A percentile compares a stretch with the other conserved stretches of the same genome.
Conservation (phyloP, 257 asterid species). For the Przewalskia tangutica region DNA sequence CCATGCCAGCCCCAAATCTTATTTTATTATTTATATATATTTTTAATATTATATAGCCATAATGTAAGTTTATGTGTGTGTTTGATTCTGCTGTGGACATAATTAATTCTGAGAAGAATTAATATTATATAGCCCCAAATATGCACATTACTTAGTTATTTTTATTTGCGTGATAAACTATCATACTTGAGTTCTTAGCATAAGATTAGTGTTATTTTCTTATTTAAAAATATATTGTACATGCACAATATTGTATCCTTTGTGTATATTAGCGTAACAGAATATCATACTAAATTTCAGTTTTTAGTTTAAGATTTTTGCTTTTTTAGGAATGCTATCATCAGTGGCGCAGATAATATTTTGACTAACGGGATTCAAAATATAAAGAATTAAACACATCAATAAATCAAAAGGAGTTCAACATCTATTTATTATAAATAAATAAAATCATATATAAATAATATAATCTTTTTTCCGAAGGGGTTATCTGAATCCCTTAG, state of each 20-base stretch:
- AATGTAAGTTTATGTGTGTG: not conserved
- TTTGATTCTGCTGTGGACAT: no score
- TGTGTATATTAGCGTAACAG: not conserved
- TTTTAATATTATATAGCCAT: not conserved
- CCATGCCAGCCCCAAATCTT: constrained; percentile 7
- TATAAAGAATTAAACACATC: no score
- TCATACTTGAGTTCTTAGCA: not conserved
- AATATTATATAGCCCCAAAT: no score
- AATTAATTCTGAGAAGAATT: no score
- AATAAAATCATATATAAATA: no score
- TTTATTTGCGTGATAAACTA: not conserved
- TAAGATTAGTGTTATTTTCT: not conserved
- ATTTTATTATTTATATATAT: not conserved
- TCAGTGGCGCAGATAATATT: no score
- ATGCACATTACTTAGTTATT: not conserved
- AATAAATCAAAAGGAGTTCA: no score
- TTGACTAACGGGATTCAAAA: no score
- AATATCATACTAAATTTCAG: not conserved
- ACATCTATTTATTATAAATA: no score
- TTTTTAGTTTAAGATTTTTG: not conserved
- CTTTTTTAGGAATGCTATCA: not conserved
- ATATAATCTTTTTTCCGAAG: no score
- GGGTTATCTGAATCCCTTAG: no score
- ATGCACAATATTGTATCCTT: not conserved
- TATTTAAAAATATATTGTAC: not conserved